Conservation (phyloP, 768 basidiomycete species). For the Tricholoma saponaceum region DNA sequence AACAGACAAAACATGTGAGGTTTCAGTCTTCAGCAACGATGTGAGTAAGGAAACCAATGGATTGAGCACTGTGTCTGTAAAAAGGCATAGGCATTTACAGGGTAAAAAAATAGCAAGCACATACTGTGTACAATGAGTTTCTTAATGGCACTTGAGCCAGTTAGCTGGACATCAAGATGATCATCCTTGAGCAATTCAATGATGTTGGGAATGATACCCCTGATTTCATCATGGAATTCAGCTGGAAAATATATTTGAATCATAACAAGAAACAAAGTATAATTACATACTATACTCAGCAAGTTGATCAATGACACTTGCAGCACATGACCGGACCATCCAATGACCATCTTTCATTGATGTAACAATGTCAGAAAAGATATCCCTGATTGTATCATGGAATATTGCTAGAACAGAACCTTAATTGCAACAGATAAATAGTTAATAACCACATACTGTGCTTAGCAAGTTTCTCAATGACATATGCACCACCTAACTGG, state of each 20-base stretch:
- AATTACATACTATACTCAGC: too few species aligned
- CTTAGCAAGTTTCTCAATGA: neutral
- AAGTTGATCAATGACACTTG: too few species aligned
- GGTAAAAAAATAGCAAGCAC: neutral
- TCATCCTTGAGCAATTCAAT: neutral
- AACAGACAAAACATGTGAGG: neutral
- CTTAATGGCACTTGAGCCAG: neutral
- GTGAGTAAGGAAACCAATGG: too few species aligned
- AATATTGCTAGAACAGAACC: too few species aligned
- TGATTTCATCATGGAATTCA: neutral
- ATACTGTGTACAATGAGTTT: neutral
- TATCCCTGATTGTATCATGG: too few species aligned
- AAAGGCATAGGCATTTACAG: neutral
- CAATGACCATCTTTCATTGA: too few species aligned
- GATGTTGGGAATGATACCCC: neutral
- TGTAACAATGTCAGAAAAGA: too few species aligned
- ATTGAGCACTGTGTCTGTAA: neutral
- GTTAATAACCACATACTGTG: too few species aligned
- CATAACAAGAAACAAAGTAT: too few species aligned
- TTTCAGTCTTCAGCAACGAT: too few species aligned
- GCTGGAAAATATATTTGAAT: neutral
- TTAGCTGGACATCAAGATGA: neutral
- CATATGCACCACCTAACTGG: neutral
- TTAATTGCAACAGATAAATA: too few species aligned
- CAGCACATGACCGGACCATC: too few species aligned